A percentile compares a stretch with the other conserved stretches of the same genome.
Evolutionary conservation across 2,329 filamentous ascomycete species (phyloP).

Genomic region (Tympanopsis confertula): DNA sequence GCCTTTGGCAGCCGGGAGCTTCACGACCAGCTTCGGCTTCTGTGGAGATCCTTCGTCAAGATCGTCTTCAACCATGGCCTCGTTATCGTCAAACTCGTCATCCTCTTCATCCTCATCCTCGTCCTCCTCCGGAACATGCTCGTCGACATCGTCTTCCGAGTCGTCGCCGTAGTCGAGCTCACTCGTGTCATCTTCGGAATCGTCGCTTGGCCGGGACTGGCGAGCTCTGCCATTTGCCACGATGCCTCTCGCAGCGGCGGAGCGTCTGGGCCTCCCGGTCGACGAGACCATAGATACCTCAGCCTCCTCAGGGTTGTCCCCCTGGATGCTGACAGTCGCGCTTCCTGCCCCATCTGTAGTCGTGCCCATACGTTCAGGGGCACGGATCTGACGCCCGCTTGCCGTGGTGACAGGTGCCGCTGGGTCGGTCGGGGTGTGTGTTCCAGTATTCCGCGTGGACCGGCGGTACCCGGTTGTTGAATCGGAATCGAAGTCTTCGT

Average conservation of each 20-base stretch:
- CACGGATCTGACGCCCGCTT: slow-evolving; percentile 74
- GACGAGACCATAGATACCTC: slow-evolving; percentile 27
- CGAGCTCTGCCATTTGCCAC: slow-evolving; percentile 34
- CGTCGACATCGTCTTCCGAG: slow-evolving; percentile 60
- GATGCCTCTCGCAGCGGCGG: slow-evolving; percentile 32
- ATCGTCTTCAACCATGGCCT: slow-evolving; percentile 41
- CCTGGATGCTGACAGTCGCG: slow-evolving; percentile 31
- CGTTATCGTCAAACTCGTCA: slow-evolving; percentile 36
- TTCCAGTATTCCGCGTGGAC: slow-evolving; percentile 65
- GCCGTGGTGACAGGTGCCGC: slow-evolving; percentile 57
- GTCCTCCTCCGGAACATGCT: slow-evolving; percentile 50
- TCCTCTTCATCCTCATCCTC: slow-evolving; percentile 46
- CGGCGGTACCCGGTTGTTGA: slow-evolving; percentile 48
- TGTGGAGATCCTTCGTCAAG: slow-evolving; percentile 25
- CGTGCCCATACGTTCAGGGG: slow-evolving; percentile 49
- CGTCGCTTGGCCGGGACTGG: slow-evolving; percentile 28
- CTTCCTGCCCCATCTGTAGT: slow-evolving; percentile 33
- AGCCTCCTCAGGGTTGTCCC: slow-evolving; percentile 22
- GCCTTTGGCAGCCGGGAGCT: neutral
- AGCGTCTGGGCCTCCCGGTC: slow-evolving; percentile 35
- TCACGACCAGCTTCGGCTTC: slow-evolving; percentile 37
- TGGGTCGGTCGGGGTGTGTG: slow-evolving; percentile 61
- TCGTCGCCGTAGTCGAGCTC: slow-evolving; percentile 65
- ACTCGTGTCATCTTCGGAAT: slow-evolving; percentile 57
- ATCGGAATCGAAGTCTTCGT: slow-evolving; percentile 57